Evolutionary conservation across 1,139 yeast species (phyloP).

Genomic region (Magnusiomyces tetraspermus): DNA sequence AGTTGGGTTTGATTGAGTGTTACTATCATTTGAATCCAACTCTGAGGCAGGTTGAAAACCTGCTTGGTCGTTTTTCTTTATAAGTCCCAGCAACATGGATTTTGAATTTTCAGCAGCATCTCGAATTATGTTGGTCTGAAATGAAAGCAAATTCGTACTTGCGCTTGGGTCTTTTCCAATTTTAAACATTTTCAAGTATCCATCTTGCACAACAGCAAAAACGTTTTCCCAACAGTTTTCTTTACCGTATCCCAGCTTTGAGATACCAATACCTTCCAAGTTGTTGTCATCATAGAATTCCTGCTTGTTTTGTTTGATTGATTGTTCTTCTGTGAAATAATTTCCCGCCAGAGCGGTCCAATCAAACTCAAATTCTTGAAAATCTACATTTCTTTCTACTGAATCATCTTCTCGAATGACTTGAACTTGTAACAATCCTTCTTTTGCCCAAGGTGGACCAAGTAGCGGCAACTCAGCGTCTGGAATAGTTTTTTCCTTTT

Average conservation of each 20-base stretch:
- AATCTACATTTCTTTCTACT: conserved; percentile 21
- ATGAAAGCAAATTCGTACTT: background rate
- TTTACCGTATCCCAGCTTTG: background rate
- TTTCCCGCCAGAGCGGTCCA: conserved; percentile 2
- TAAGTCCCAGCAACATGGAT: background rate
- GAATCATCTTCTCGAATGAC: conserved; percentile 22
- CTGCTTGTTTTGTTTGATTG: conserved; percentile 7
- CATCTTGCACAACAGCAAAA: conserved; percentile 30
- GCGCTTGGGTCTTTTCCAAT: conserved; percentile 18
- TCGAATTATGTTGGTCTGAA: background rate
- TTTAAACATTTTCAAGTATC: conserved; percentile 28
- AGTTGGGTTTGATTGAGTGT: too few species aligned
- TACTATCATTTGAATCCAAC: too few species aligned
- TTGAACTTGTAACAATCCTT: conserved; percentile 54
- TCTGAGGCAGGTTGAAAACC: too few species aligned
- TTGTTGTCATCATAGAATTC: conserved; percentile 3
- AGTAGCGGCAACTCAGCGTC: conserved; percentile 53
- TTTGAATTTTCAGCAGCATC: background rate
- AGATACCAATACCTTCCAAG: background rate
- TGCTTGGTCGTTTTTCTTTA: background rate
- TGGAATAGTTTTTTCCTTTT: background rate
- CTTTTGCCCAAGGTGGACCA: conserved; percentile 75
- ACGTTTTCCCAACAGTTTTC: conserved; percentile 22
- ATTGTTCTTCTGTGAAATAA: conserved; percentile 15
- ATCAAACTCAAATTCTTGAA: background rate